Percentiles rank a stretch among this genome's conserved stretches.
Conservation (phyloP, 129 eudicot genomes). For the Heracleum sosnowskyi region DNA sequence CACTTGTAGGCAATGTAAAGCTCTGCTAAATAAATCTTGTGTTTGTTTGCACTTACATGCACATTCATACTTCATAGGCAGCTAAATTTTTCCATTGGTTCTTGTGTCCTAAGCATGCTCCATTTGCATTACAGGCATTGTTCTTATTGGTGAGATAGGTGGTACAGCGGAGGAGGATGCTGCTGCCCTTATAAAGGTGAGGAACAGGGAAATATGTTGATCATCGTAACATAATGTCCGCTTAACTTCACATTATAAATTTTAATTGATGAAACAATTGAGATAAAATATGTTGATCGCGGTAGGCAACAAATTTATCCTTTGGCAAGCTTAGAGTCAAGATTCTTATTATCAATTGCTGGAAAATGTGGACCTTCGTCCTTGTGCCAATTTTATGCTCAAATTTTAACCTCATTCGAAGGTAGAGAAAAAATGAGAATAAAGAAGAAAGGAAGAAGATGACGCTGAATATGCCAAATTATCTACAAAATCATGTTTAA, state of each 20-base stretch:
- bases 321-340: not conserved
- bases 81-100: not conserved
- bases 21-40: not conserved
- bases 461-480: not conserved
- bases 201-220: not conserved
- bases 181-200: constrained; percentile 96
- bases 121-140: constrained; percentile 53
- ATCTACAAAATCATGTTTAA: not conserved
- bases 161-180: constrained; percentile 99
- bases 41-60: not conserved
- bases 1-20: not conserved
- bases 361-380: not conserved
- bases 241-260: not conserved
- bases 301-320: not conserved
- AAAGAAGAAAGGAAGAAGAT: not conserved
- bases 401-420: not conserved
- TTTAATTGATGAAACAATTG: not conserved
- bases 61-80: not conserved
- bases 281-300: not conserved
- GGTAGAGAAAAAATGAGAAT: not conserved
- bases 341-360: not conserved
- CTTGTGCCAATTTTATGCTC: not conserved
- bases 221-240: not conserved
- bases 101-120: not conserved
- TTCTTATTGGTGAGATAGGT: constrained; percentile 97